Percentiles rank a stretch among this genome's conserved stretches.
Evolutionary conservation across 352 stramenopile species (phyloP).

Genomic region (Globisporangium radiosum): DNA sequence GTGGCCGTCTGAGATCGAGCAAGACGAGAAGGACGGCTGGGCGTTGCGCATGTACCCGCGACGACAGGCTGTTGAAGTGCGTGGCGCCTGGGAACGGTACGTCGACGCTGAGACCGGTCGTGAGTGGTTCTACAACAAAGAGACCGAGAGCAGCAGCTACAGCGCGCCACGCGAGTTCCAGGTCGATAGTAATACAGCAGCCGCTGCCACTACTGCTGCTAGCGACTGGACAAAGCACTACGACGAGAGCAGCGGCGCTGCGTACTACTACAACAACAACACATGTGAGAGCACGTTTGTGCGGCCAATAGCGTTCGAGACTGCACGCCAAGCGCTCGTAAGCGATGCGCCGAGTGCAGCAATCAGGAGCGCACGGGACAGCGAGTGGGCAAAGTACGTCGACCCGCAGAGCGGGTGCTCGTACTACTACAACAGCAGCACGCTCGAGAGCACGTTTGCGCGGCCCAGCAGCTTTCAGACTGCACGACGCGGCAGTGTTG

Average conservation of each 20-base stretch:
- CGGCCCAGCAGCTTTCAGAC: slow-evolving; percentile 20
- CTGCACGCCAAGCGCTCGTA: neutral
- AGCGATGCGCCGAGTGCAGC: no score
- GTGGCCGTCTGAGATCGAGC: slow-evolving; percentile 86
- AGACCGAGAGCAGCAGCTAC: slow-evolving; percentile 58
- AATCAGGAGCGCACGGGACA: slow-evolving; percentile 11
- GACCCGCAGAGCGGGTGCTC: slow-evolving; percentile 32
- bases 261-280: slow-evolving; percentile 51
- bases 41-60: slow-evolving; percentile 45
- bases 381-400: slow-evolving; percentile 35
- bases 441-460: slow-evolving; percentile 59
- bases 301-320: neutral
- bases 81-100: slow-evolving; percentile 56
- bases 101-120: slow-evolving; percentile 29
- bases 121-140: slow-evolving; percentile 72
- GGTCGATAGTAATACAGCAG: no score
- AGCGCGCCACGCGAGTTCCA: slow-evolving; percentile 22
- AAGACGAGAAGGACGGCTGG: slow-evolving; percentile 86
- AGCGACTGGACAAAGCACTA: slow-evolving; percentile 62
- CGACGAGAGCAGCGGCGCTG: slow-evolving; percentile 46
- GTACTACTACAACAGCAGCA: slow-evolving; percentile 82
- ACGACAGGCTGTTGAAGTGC: slow-evolving; percentile 34
- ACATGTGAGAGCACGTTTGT: slow-evolving; percentile 68
- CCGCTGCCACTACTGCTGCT: neutral
- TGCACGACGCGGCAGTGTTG: slow-evolving; percentile 6